Percentiles rank a stretch among this genome's conserved stretches.
Conservation (phyloP, 2,329 filamentous ascomycete species). For the Chaetomiaceae sp. region DNA sequence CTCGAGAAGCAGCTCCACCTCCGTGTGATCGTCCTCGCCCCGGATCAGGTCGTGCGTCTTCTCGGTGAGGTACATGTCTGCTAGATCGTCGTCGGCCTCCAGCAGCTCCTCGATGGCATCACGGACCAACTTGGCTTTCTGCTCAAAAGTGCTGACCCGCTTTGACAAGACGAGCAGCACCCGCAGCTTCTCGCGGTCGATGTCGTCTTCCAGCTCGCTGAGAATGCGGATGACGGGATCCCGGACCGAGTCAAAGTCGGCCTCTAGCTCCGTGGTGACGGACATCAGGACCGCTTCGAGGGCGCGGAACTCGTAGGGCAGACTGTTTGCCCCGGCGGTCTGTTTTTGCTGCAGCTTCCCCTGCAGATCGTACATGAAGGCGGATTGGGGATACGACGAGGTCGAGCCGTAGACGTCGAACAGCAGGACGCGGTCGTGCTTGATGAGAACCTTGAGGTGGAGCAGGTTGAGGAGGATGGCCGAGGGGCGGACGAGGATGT, state of each 20-base stretch:
- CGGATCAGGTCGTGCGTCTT: slow-evolving; percentile 46
- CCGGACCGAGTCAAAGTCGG: slow-evolving; percentile 88
- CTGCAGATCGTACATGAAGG: slow-evolving; percentile 97
- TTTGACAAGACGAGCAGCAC: slow-evolving; percentile 91
- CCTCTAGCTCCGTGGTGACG: slow-evolving; percentile 84
- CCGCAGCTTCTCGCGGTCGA: slow-evolving; percentile 87
- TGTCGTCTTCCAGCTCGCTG: slow-evolving; percentile 89
- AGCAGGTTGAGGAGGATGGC: slow-evolving; percentile 93
- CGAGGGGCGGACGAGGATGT: slow-evolving; percentile 87
- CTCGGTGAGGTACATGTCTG: slow-evolving; percentile 92
- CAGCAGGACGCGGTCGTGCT: slow-evolving; percentile 82
- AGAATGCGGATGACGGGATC: slow-evolving; percentile 88
- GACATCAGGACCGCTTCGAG: slow-evolving; percentile 92
- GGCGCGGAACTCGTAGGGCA: slow-evolving; percentile 94
- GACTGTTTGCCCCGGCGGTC: slow-evolving; percentile 49
- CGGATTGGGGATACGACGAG: slow-evolving; percentile 71
- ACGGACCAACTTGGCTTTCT: slow-evolving; percentile 87
- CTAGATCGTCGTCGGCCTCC: slow-evolving; percentile 91
- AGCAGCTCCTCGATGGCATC: slow-evolving; percentile 93
- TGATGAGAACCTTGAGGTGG: slow-evolving; percentile 94
- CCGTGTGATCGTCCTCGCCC: slow-evolving; percentile 41
- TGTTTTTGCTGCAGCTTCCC: slow-evolving; percentile 83
- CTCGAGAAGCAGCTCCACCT: slow-evolving; percentile 94
- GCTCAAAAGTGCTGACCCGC: slow-evolving; percentile 92
- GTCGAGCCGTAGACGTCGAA: slow-evolving; percentile 93